These are phyloP conservation scores for Venturia nashicola DNA, from an alignment of 2,329 filamentous ascomycete species.

Conservation along the genomic window DNA sequence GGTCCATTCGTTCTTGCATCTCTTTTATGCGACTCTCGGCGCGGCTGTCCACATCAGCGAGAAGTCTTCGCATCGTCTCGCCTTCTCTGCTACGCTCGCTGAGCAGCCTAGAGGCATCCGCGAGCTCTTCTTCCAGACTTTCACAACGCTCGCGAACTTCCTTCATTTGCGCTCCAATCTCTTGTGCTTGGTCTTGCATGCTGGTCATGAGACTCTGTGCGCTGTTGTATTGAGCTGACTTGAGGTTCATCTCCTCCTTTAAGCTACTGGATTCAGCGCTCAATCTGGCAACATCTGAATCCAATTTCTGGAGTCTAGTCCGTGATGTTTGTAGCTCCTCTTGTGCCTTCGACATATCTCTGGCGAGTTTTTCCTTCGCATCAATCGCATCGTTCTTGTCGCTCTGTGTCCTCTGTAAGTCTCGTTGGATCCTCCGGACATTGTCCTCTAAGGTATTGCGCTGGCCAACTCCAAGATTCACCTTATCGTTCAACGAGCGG, in stretches of 20 bases:
- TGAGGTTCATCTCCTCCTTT: slow-evolving; percentile 71
- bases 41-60: slow-evolving; percentile 75
- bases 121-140: slow-evolving; percentile 80
- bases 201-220: slow-evolving; percentile 77
- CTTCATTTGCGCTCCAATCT: slow-evolving; percentile 83
- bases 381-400: slow-evolving; percentile 70
- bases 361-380: slow-evolving; percentile 55
- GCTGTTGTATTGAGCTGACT: slow-evolving; percentile 72
- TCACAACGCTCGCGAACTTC: slow-evolving; percentile 74
- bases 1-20: slow-evolving; percentile 78
- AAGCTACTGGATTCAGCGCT: slow-evolving; percentile 54
- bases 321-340: slow-evolving; percentile 51
- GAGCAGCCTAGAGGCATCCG: slow-evolving; percentile 75
- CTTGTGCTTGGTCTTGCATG: slow-evolving; percentile 84
- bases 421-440: slow-evolving; percentile 59
- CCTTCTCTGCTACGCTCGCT: slow-evolving; percentile 81
- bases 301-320: slow-evolving; percentile 56
- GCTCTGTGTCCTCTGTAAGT: slow-evolving; percentile 64
- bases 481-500: slow-evolving; percentile 63
- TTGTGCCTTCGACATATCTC: slow-evolving; percentile 59
- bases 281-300: slow-evolving; percentile 59
- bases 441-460: slow-evolving; percentile 69
- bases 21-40: slow-evolving; percentile 75
- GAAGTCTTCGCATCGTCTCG: slow-evolving; percentile 83
- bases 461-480: slow-evolving; percentile 60